Base-by-base conservation (phyloP, 164 flowering plant species). In the Piper betle region DNA sequence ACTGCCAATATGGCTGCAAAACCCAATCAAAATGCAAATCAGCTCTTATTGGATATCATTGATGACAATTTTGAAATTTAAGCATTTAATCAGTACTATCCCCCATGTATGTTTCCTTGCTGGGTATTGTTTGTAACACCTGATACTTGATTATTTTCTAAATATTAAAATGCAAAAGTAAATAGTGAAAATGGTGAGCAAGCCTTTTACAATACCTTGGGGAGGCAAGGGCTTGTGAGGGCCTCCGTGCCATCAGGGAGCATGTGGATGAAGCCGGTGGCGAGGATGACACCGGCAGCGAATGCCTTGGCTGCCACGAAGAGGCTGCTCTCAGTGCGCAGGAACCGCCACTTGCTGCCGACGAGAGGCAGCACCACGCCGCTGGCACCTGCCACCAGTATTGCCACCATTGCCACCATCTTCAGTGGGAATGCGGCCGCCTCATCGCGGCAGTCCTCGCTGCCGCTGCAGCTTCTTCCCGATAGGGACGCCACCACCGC, bases 221-320 rank as follows among this genome's bases (percentile, higher is more conserved):
- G 98, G n/a, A 92, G 68, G 61, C 98, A 92, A 15, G 82, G 59
- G 61, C 81, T 68, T 37, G 83, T 61, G 0, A 92, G 72, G 8
- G 93, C 84, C 6, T 69, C 20, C 1, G 86, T 53, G 33, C 82
- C 96, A 60, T 71, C 97, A 2, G 98, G 76, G 4, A 92, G 73
- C 88, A 92, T 92, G 77, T 92, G 98, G 37, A 92, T 97, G 62
- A 92, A 92, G 0, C 92, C 98, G 0, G 98, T 92, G 33, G 33
- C 33, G 2, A 25, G 33, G 33, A 25, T 25, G 33, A 25, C 33
- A 25, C 33, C 33, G 33, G 97, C 98, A 0, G 97, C 98, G 46
- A 92, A 92, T 40, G 98, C 97, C 64, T 89, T 92, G 15, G 92
- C 87, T 0, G 82, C 84, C 10, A 83, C 77, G 64, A 92, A 87